phyloP scores from a whole-genome alignment of 2,329 filamentous ascomycete species.

The Metarhizium guizhouense region DNA sequence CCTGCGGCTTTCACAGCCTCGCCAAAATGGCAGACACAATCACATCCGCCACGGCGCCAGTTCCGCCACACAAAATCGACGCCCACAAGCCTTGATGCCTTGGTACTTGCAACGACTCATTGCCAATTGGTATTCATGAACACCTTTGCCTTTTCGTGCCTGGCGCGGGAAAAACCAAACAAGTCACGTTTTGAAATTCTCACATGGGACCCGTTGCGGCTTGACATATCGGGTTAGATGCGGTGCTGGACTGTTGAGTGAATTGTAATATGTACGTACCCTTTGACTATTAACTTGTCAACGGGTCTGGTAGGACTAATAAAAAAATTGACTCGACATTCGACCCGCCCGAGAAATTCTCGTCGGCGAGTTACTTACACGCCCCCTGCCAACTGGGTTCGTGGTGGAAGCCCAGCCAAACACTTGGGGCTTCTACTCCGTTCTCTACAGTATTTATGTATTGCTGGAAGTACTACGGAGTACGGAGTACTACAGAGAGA shows the following conservation, averaged over 20 bases:
- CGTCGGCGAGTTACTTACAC: background rate
- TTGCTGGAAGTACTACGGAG: background rate
- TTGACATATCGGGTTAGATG: background rate
- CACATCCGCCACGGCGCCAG: background rate
- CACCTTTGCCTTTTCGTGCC: background rate
- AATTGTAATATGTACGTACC: too few relatives aligned
- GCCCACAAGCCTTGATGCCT: background rate
- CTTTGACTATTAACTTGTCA: too few relatives aligned
- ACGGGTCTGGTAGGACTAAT: background rate
- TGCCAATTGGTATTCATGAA: background rate
- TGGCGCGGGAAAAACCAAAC: background rate
- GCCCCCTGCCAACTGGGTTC: too few relatives aligned
- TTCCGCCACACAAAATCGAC: background rate
- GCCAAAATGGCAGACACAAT: background rate
- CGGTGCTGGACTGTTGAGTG: background rate
- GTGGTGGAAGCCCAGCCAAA: background rate
- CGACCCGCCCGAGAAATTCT: constrained; percentile 4
- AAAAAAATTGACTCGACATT: background rate
- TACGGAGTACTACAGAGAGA: background rate
- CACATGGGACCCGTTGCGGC: background rate
- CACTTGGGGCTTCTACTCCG: too few relatives aligned
- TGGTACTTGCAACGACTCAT: background rate
- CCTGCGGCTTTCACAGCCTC: too few relatives aligned
- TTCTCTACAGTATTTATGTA: too few relatives aligned
- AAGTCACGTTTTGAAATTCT: background rate